These are phyloP conservation scores for Hypoxylon sp. DNA, from an alignment of 2,329 filamentous ascomycete genomes.

Conservation along the genomic window DNA sequence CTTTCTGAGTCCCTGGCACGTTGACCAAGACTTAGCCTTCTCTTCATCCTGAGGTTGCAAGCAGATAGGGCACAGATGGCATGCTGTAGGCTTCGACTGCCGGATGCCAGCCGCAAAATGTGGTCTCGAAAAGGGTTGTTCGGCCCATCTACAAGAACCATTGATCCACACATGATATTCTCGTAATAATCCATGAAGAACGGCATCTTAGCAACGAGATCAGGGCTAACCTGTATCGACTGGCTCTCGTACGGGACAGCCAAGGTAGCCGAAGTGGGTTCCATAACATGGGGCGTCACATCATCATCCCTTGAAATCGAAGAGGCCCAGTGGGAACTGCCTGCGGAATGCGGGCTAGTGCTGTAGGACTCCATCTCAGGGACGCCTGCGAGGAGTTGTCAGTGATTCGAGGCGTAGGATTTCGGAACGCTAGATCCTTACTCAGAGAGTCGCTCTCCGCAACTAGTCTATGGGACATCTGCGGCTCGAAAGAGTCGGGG, in stretches of 20 bases:
- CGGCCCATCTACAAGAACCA: constrained; percentile 90
- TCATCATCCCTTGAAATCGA: constrained; percentile 62
- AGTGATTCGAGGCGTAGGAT: constrained; percentile 50
- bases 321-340: constrained; percentile 63
- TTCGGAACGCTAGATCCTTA: constrained; percentile 59
- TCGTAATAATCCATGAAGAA: constrained; percentile 96
- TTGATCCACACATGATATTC: constrained; percentile 90
- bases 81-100: constrained; percentile 88
- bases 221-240: constrained; percentile 67
- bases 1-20: constrained; percentile 66
- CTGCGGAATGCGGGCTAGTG: constrained; percentile 64
- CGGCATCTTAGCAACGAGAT: constrained; percentile 82
- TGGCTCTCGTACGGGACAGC: constrained; percentile 63
- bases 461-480: constrained; percentile 67
- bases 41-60: constrained; percentile 91
- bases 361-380: constrained; percentile 68
- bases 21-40: constrained; percentile 74
- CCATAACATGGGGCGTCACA: constrained; percentile 58
- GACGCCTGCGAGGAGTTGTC: constrained; percentile 60
- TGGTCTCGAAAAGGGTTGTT: constrained; percentile 89
- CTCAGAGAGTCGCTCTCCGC: constrained; percentile 70
- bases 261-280: constrained; percentile 65
- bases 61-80: constrained; percentile 90
- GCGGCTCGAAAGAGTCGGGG: constrained; percentile 70
- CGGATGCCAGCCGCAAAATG: constrained; percentile 81